Evolutionary conservation across 441 rosid genomes (phyloP).

Genomic region (Corymbia calophylla): DNA sequence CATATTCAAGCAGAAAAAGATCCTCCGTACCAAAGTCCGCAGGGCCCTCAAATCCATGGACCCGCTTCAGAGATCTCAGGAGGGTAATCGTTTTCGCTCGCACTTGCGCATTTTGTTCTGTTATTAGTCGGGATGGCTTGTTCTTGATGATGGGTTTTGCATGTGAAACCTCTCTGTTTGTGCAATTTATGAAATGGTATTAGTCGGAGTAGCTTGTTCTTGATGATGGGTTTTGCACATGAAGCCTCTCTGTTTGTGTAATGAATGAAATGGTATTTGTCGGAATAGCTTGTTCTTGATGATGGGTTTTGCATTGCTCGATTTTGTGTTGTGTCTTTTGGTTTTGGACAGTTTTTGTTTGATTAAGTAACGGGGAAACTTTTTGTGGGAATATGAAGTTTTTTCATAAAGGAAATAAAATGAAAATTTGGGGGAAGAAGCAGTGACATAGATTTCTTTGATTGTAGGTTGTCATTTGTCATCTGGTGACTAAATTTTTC

Average conservation of each 20-base stretch:
- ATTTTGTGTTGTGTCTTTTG: not conserved
- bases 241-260: not conserved
- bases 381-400: not conserved
- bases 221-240: not conserved
- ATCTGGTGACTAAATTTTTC: not conserved
- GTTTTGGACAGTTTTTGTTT: not conserved
- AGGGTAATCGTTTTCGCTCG: constrained; percentile 29
- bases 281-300: not conserved
- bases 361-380: not conserved
- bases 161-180: not conserved
- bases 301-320: not conserved
- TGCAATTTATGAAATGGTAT: not conserved
- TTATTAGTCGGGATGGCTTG: not conserved
- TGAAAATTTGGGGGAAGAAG: not conserved
- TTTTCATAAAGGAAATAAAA: not conserved
- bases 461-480: not conserved
- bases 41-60: constrained; percentile 76
- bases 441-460: not conserved
- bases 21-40: constrained; percentile 57
- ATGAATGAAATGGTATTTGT: not conserved
- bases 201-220: not conserved
- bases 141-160: not conserved
- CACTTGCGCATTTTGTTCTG: not conserved
- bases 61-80: constrained; percentile 54
- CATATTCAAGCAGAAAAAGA: constrained; percentile 53